Evolutionary conservation across 148 eudicot species (phyloP).

Genomic region (Fallopia convolvulus): DNA sequence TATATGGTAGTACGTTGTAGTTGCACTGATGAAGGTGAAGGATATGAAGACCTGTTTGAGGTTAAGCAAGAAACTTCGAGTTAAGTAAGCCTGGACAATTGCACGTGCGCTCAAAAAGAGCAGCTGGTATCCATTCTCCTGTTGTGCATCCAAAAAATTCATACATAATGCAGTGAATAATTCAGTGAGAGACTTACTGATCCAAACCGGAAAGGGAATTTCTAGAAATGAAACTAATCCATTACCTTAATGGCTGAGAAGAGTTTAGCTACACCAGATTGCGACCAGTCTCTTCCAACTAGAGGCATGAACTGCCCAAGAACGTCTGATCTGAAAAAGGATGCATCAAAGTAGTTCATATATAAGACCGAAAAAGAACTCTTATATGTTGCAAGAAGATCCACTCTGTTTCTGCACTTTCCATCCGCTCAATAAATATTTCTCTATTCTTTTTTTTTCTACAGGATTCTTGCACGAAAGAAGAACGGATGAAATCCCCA

Average conservation of each 20-base stretch:
- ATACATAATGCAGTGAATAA: conserved; percentile 8
- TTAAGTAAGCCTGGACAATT: conserved; percentile 93
- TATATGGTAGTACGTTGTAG: neutral
- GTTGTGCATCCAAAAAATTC: conserved; percentile 18
- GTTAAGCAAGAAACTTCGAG: conserved; percentile 77
- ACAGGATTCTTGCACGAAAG: neutral
- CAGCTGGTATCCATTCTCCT: conserved; percentile 98
- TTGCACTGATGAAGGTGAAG: neutral
- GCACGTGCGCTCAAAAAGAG: conserved; percentile 97
- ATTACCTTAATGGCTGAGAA: conserved; percentile 95
- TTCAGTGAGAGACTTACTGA: neutral
- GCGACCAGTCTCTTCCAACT: conserved; percentile 99
- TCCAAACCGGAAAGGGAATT: neutral
- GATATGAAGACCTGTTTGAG: conserved; percentile 70
- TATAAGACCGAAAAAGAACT: neutral
- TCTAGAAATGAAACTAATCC: neutral
- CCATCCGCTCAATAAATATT: neutral
- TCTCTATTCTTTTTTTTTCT: neutral
- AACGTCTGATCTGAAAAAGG: conserved; percentile 82
- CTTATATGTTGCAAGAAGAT: neutral
- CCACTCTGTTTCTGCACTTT: neutral
- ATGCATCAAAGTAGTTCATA: neutral
- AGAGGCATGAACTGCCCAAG: conserved; percentile 99
- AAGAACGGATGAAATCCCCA: neutral
- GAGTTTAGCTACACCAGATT: conserved; percentile 90